phyloP scores from a whole-genome alignment of 2,329 filamentous ascomycete genomes.

The Akanthomyces lecanii region DNA sequence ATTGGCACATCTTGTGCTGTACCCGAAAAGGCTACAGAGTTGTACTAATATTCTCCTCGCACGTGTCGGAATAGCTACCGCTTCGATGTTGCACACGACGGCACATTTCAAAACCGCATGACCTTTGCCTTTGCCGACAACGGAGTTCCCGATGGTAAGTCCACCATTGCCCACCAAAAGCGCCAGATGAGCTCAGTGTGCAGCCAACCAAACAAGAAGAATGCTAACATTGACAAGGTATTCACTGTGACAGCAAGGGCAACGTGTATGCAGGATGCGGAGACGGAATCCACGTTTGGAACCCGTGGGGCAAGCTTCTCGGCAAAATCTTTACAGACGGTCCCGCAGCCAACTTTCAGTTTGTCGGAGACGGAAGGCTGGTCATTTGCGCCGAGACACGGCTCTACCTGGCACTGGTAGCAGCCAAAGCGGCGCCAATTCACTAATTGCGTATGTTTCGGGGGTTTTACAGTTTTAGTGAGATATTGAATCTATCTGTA shows the following conservation, averaged over 20 bases:
- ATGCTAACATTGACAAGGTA: conserved; percentile 34
- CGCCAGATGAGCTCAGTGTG: not conserved
- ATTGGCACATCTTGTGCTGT: not conserved
- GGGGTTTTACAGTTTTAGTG: too few relatives aligned
- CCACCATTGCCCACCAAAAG: not conserved
- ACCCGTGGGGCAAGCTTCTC: conserved; percentile 41
- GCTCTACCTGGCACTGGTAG: conserved; percentile 30
- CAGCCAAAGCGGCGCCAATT: conserved; percentile 20
- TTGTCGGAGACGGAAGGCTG: conserved; percentile 35
- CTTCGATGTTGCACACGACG: conserved; percentile 41
- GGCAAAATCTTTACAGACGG: conserved; percentile 53
- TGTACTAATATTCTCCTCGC: not conserved
- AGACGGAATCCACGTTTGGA: conserved; percentile 48
- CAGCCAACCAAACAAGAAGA: not conserved
- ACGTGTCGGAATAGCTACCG: conserved; percentile 35
- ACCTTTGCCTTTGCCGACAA: conserved; percentile 53
- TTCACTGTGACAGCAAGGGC: conserved; percentile 50
- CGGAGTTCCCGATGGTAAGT: conserved; percentile 55
- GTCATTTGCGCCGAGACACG: conserved; percentile 33
- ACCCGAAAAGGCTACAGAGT: not conserved
- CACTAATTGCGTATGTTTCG: not conserved
- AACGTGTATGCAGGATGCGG: conserved; percentile 51
- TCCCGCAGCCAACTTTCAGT: conserved; percentile 43
- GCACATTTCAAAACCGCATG: conserved; percentile 44
- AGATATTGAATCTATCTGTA: too few relatives aligned